Conservation (phyloP, 148 eudicot genomes). For the Heliamphora exappendiculata region DNA sequence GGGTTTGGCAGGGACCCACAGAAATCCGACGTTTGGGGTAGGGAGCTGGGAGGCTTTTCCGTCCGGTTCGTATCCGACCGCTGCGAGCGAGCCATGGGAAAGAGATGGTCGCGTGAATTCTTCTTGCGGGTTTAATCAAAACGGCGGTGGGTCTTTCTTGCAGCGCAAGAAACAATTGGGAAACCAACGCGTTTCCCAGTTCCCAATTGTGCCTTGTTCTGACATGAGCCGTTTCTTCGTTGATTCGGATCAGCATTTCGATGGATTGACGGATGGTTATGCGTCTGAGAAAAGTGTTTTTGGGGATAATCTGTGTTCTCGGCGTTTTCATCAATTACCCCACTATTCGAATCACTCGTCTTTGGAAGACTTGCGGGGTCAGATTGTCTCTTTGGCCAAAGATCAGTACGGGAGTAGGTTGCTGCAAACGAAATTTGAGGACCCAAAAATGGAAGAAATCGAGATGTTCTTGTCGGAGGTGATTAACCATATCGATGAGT, state of each 20-base stretch:
- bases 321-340: neutral
- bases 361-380: slow-evolving; percentile 20
- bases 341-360: neutral
- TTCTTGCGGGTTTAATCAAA: neutral
- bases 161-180: slow-evolving; percentile 14
- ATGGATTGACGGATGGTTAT: too few species aligned
- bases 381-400: slow-evolving; percentile 20
- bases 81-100: neutral
- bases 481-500: slow-evolving; percentile 17
- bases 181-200: neutral
- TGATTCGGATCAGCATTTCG: too few species aligned
- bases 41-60: neutral
- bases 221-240: too few species aligned
- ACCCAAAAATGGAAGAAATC: slow-evolving; percentile 19
- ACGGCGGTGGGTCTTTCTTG: slow-evolving; percentile 11
- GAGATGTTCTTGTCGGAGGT: slow-evolving; percentile 25
- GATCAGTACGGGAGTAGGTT: slow-evolving; percentile 24
- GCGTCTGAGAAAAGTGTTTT: neutral
- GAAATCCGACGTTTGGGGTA: neutral
- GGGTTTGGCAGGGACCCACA: neutral
- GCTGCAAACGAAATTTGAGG: slow-evolving; percentile 20
- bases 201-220: neutral
- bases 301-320: neutral
- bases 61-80: neutral
- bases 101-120: neutral